These are phyloP conservation scores for Tulasnella calospora DNA, from an alignment of 768 basidiomycete genomes.

Conservation along the genomic window DNA sequence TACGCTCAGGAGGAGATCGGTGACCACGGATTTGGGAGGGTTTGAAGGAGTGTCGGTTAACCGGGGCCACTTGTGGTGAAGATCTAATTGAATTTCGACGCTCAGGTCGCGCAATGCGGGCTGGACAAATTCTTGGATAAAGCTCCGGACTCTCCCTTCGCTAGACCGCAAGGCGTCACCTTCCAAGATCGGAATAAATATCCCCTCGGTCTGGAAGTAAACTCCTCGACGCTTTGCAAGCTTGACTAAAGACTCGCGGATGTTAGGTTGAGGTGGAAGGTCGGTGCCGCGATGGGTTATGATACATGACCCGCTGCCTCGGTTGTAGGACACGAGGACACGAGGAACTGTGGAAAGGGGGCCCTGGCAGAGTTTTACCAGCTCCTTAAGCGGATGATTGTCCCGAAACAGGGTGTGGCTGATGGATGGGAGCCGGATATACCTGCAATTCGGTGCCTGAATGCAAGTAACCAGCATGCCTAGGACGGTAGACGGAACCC, in stretches of 20 bases:
- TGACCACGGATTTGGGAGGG: not conserved
- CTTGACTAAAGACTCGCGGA: not conserved
- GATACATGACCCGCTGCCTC: not conserved
- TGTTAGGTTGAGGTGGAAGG: not conserved
- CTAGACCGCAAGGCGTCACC: too few relatives aligned
- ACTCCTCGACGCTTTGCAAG: not conserved
- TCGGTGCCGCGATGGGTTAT: not conserved
- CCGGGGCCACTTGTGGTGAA: too few relatives aligned
- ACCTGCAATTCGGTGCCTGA: not conserved
- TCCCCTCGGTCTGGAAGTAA: not conserved
- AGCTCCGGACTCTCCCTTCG: not conserved
- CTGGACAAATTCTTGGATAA: not conserved
- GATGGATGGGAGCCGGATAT: not conserved
- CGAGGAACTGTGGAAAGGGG: not conserved
- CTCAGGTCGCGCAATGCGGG: not conserved
- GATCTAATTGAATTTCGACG: not conserved
- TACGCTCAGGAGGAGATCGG: too few relatives aligned
- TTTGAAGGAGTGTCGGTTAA: not conserved
- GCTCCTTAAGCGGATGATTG: not conserved
- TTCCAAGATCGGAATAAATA: not conserved
- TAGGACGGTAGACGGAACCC: not conserved
- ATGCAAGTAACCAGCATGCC: not conserved
- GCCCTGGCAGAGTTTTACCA: not conserved
- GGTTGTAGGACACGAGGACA: not conserved
- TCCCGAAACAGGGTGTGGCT: not conserved